phyloP scores from a whole-genome alignment of 352 stramenopile genomes.

The Globisporangium polare region DNA sequence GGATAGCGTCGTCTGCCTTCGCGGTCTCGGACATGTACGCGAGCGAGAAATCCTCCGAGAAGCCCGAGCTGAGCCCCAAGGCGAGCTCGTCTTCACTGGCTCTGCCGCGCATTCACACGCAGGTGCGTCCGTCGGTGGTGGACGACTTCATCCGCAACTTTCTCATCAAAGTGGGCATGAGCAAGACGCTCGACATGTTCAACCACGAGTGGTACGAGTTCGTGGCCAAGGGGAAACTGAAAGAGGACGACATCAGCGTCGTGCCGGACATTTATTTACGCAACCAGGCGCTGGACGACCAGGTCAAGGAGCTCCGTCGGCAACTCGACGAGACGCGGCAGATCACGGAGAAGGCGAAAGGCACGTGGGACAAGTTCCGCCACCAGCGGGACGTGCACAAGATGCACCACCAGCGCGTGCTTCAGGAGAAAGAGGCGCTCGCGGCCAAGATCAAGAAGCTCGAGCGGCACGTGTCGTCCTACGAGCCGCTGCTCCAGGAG shows the following conservation, averaged over 20 bases:
- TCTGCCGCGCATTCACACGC: conserved; percentile 42
- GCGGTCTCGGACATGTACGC: conserved; percentile 12
- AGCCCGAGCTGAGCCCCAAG: conserved; percentile 11
- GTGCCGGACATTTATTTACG: conserved; percentile 94
- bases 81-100: neutral
- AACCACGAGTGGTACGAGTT: conserved; percentile 97
- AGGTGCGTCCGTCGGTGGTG: conserved; percentile 83
- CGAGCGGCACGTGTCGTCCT: conserved; percentile 88
- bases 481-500: conserved; percentile 92
- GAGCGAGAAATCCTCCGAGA: conserved; percentile 13
- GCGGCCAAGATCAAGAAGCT: conserved; percentile 89
- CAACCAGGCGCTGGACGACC: conserved; percentile 91
- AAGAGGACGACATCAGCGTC: conserved; percentile 83
- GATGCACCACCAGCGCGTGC: conserved; percentile 94
- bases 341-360: conserved; percentile 88
- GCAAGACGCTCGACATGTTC: conserved; percentile 90
- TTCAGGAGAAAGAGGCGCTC: conserved; percentile 94
- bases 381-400: conserved; percentile 94
- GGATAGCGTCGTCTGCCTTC: conserved; percentile 13
- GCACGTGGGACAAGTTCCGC: conserved; percentile 95
- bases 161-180: conserved; percentile 91
- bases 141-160: conserved; percentile 96
- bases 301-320: conserved; percentile 77
- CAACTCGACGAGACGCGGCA: conserved; percentile 87
- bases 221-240: conserved; percentile 88